Conservation (phyloP, 257 asterid genomes). For the Nicotiana obtusifolia region DNA sequence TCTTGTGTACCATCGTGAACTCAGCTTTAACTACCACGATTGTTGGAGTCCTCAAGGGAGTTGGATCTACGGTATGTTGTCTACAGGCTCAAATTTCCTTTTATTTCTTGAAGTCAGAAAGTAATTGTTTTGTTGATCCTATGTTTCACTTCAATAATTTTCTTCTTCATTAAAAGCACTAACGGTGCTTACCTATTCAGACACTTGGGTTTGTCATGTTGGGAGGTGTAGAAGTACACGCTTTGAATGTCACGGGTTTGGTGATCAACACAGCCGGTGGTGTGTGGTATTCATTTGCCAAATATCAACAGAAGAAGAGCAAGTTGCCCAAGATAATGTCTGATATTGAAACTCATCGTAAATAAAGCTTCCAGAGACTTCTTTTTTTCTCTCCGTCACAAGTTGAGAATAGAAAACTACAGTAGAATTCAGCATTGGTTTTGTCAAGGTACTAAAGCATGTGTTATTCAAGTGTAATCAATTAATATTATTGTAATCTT, state of each 20-base stretch:
- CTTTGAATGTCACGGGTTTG: constrained; percentile 69
- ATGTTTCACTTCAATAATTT: background rate
- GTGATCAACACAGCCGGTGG: constrained; percentile 93
- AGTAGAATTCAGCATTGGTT: background rate
- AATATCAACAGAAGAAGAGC: constrained; percentile 69
- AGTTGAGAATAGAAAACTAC: background rate
- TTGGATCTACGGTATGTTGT: constrained; percentile 83
- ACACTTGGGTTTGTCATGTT: constrained; percentile 72
- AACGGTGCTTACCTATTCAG: constrained; percentile 50
- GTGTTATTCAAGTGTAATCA: background rate
- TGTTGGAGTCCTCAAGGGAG: constrained; percentile 98
- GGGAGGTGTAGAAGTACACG: constrained; percentile 91
- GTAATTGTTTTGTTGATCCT: background rate
- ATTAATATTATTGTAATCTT: background rate
- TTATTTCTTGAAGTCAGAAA: background rate
- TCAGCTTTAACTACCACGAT: constrained; percentile 97
- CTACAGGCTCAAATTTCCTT: background rate
- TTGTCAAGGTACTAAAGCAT: background rate
- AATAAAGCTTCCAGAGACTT: constrained; percentile 17
- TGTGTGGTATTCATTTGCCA: constrained; percentile 77
- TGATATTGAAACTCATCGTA: constrained; percentile 41
- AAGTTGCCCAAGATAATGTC: constrained; percentile 56
- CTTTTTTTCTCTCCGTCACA: background rate
- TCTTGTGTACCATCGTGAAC: constrained; percentile 90
- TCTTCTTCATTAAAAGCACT: background rate